These are phyloP conservation scores for Colletotrichum agaves DNA, from an alignment of 2,329 filamentous ascomycete species.

Conservation along the genomic window DNA sequence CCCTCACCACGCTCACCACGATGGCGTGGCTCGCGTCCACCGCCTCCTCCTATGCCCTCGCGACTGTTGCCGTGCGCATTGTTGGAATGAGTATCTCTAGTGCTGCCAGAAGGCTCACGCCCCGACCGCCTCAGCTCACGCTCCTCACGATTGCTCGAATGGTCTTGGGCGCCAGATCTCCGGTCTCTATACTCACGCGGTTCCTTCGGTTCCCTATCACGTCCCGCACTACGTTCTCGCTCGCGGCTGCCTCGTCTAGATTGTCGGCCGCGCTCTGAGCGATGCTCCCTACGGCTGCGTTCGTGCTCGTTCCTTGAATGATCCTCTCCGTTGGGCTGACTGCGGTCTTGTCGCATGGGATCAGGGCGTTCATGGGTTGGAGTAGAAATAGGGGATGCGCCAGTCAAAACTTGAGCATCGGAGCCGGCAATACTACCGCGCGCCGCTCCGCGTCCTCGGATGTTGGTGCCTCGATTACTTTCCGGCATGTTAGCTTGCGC, in stretches of 20 bases:
- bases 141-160: slow-evolving; percentile 40
- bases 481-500: slow-evolving; percentile 57
- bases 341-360: slow-evolving; percentile 51
- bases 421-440: slow-evolving; percentile 61
- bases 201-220: slow-evolving; percentile 59
- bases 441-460: slow-evolving; percentile 49
- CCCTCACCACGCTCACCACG: slow-evolving; percentile 44
- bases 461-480: slow-evolving; percentile 47
- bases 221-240: slow-evolving; percentile 57
- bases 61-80: slow-evolving; percentile 41
- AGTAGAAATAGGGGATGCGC: slow-evolving; percentile 62
- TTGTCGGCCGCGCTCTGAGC: slow-evolving; percentile 51
- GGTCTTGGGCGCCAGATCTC: slow-evolving; percentile 46
- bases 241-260: slow-evolving; percentile 55
- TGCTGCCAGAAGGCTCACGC: slow-evolving; percentile 33
- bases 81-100: slow-evolving; percentile 27
- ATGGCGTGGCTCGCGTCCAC: slow-evolving; percentile 41
- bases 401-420: slow-evolving; percentile 66
- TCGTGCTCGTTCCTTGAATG: slow-evolving; percentile 55
- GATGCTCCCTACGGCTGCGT: slow-evolving; percentile 55
- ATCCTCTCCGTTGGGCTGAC: slow-evolving; percentile 50
- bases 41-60: slow-evolving; percentile 16
- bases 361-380: slow-evolving; percentile 62
- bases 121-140: slow-evolving; percentile 43
- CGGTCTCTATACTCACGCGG: slow-evolving; percentile 58